These are phyloP conservation scores for Sordaria brevicollis DNA, from an alignment of 495 filamentous ascomycete genomes.

Conservation along the genomic window DNA sequence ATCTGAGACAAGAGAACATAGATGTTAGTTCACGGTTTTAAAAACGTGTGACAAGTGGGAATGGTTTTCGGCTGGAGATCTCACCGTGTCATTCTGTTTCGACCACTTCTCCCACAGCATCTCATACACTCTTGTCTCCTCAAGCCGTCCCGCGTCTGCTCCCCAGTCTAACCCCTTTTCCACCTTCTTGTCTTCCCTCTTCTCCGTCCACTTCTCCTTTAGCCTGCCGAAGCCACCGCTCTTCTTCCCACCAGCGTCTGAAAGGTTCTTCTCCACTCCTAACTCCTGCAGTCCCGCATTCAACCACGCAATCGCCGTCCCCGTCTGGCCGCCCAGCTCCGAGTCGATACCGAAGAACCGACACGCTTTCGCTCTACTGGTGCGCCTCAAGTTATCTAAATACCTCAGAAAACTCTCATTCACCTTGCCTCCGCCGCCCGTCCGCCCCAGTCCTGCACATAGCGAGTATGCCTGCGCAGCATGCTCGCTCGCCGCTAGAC, in stretches of 20 bases:
- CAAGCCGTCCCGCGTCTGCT: conserved; percentile 68
- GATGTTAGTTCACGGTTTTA: background rate
- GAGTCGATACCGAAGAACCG: conserved; percentile 86
- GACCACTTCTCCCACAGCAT: conserved; percentile 85
- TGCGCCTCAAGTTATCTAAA: conserved; percentile 58
- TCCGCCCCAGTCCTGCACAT: conserved; percentile 22
- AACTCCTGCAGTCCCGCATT: conserved; percentile 59
- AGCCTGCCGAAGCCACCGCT: conserved; percentile 50
- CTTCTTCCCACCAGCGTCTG: conserved; percentile 23
- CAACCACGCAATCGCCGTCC: conserved; percentile 77
- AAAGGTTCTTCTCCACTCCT: conserved; percentile 40
- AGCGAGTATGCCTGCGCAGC: conserved; percentile 50
- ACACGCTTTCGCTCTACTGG: conserved; percentile 71
- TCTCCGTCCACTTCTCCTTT: conserved; percentile 61
- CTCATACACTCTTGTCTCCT: conserved; percentile 77
- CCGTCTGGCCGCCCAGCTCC: conserved; percentile 68
- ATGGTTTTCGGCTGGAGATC: conserved; percentile 14
- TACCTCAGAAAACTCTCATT: conserved; percentile 60
- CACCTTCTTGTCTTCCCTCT: conserved; percentile 54
- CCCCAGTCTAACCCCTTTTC: conserved; percentile 68
- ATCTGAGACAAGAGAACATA: conserved; percentile 42
- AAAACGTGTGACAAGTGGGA: background rate
- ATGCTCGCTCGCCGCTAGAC: conserved; percentile 66
- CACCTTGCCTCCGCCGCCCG: conserved; percentile 32
- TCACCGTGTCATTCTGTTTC: conserved; percentile 84